Base-by-base conservation (phyloP, 1,284 basidiomycete genomes). In the Chondrostereum purpureum region DNA sequence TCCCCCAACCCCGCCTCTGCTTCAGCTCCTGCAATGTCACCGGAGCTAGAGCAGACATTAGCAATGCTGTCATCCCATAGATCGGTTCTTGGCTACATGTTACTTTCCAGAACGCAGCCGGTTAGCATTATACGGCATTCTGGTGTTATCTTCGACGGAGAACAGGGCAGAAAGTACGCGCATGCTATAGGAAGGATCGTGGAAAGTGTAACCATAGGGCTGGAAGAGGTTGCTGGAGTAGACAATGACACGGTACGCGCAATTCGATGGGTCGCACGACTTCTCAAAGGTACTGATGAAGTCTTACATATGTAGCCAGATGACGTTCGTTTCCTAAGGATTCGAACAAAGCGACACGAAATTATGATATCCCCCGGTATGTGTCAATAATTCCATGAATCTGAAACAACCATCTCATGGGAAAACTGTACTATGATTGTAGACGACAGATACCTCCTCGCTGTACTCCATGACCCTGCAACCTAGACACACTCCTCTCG, bases 331-430 rank as follows among this genome's bases (percentile, higher is more conserved):
- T 92, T 96, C 58, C 80, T 96, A 77, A 73, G 92, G 43, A 92
- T 96, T 64, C 77, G 93, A 42, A 95, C 92, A 44, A 89, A 81
- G 60, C 77, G 86, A 46, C 92, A 96, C 62, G 93, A 96, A 60
- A 72, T 96, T 48, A 90, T 96, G 80, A 92, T 96, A 50, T 92
- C 92, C 2, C 92, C 92, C 49, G 88, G 92, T 92, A 48, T 37
- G 80, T 69, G 33, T 11, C 42, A 23, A 3, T 34, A 37, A 18
- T 36, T 33, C n/a, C 19, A 33, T 20, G 16, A 23, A 23, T 22
- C 34, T 49, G 19, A 55, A n/a, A n/a, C n/a, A n/a, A n/a, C n/a
- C n/a, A n/a, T n/a, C n/a, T n/a, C n/a, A n/a, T n/a, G n/a, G n/a
- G n/a, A n/a, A n/a, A n/a, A n/a, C n/a, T n/a, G n/a, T n/a, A 12